Base-by-base conservation (phyloP, 192 early-diverging fungal species). In the Rhizoclosmatium globosum region DNA sequence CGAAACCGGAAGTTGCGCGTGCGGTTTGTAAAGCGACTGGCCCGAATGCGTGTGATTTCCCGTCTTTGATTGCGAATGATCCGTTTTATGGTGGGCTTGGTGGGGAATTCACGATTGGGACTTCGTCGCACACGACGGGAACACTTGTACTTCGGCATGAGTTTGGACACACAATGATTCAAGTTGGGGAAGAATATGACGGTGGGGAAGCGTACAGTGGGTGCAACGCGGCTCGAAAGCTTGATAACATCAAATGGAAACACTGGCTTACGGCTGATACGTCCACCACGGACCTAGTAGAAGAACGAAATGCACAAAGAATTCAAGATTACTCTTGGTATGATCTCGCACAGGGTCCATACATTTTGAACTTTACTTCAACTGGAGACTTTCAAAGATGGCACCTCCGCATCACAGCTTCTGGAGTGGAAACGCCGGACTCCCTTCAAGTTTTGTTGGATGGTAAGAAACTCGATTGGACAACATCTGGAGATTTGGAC, bases 41-140 rank as follows among this genome's bases (percentile, higher is more conserved):
- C 11, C 76, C 81, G 21, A 77, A 84, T 57, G 85, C 89, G 15
- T 91, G 90, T 48, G 90, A 91, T 77, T 91, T 84, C 71, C 90
- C 90, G 1, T 82, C 83, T 21, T 76, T 91, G 61, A 91, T 91
- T 64, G 90, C 81, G 47, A 91, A 91, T 67, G 87, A 88, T 61
- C 82, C 82, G 6, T 91, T 84, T 68, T 91, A 90, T 76, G 90
- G 90, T 64, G 90, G 90, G 2, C 83, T 91, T 15, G 90, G 90
- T 39, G 90, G 90, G 23, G 89, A 91, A 71, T 91, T 91, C 80
- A 85, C 86, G 47, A 91, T 91, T 74, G 85, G 87, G 13, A 91
- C 90, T 2, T 71, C 80, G 4, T 78, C 86, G 21, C 77, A 84
- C 47, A 90, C 85, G 19, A 84, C 83, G 2, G 90, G 90, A 19